A percentile compares a stretch with the other conserved stretches of the same genome.
These are phyloP conservation scores for Saccharomycopsis fibuligera DNA, from an alignment of 805 yeast species.

Conservation along the genomic window DNA sequence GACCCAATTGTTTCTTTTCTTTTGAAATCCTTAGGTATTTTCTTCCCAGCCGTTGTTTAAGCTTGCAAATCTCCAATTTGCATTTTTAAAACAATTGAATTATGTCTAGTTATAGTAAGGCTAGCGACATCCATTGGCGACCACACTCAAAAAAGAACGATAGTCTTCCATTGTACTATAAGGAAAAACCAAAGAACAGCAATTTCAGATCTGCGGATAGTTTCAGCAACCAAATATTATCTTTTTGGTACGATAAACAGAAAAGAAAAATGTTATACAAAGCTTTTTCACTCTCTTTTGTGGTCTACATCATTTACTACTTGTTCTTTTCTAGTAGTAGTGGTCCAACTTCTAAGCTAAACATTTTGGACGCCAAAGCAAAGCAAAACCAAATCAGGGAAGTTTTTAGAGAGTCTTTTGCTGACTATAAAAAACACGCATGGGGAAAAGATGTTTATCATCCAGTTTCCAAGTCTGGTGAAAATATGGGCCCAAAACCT, in stretches of 20 bases:
- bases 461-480: constrained; percentile 57
- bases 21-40: too few relatives aligned
- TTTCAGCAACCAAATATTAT: constrained; percentile 3
- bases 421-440: constrained; percentile 63
- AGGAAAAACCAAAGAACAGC: constrained; percentile 39
- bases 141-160: neutral
- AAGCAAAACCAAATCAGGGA: constrained; percentile 53
- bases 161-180: constrained; percentile 34
- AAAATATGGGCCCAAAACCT: constrained; percentile 75
- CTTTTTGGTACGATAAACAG: constrained; percentile 14
- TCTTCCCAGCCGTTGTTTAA: too few relatives aligned
- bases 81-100: neutral
- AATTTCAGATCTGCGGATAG: neutral
- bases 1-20: too few relatives aligned
- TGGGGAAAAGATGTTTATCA: constrained; percentile 81
- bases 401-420: constrained; percentile 76
- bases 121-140: constrained; percentile 7
- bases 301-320: constrained; percentile 36
- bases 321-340: constrained; percentile 24
- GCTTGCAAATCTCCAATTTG: too few relatives aligned
- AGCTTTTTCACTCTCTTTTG: constrained; percentile 35
- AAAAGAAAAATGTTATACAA: constrained; percentile 36
- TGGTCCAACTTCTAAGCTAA: constrained; percentile 4
- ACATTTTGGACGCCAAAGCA: neutral
- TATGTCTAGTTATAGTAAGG: neutral